Conservation (phyloP, 306 rosid species). For the Quercus ilex region DNA sequence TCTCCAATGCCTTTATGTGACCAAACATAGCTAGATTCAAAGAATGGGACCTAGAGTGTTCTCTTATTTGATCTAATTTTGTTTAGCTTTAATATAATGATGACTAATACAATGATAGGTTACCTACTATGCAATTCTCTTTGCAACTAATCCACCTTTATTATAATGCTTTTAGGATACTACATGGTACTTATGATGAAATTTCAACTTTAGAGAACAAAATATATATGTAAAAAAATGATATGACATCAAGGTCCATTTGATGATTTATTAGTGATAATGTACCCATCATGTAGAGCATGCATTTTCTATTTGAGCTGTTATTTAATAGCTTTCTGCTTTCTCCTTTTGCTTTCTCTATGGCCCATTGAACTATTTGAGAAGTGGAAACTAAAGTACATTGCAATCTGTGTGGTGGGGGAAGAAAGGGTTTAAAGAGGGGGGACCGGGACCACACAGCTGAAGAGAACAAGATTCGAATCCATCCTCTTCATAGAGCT, state of each 20-base stretch:
- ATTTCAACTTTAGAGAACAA: background rate
- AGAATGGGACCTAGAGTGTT: background rate
- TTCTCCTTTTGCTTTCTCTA: background rate
- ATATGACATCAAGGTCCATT: background rate
- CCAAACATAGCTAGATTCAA: background rate
- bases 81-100: background rate
- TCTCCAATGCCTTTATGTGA: background rate
- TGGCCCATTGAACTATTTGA: background rate
- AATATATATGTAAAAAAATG: background rate
- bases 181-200: background rate
- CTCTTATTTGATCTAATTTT: background rate
- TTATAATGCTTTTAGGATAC: background rate
- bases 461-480: conserved; percentile 12
- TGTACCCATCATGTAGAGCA: background rate
- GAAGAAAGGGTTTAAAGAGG: background rate
- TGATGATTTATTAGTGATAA: background rate
- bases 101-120: background rate
- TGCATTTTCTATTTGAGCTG: background rate
- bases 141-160: background rate
- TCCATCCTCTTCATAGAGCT: background rate
- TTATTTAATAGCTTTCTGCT: too few species aligned
- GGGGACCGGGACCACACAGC: too few species aligned
- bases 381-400: conserved; percentile 19
- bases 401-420: conserved; percentile 29
- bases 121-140: background rate